Base-by-base conservation (phyloP, 2,329 filamentous ascomycete species). In the Phaeosphaeriaceae sp. region DNA sequence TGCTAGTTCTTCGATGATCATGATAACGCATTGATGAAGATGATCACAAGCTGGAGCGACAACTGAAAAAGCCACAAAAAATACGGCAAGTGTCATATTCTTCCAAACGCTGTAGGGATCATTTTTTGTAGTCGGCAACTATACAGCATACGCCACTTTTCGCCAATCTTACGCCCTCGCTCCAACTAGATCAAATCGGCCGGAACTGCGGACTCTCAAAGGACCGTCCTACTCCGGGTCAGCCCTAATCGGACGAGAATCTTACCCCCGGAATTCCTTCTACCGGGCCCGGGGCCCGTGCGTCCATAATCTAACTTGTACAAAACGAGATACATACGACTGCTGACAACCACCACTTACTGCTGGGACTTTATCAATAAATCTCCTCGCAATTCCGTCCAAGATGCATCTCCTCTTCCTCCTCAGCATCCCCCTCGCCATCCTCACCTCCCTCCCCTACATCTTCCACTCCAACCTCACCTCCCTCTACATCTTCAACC, bases 401-500 rank as follows among this genome's bases (percentile, higher is more conserved):
- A 40, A 17, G 15, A 53, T 30, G 22, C 68, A 67, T 30, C 0
- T 61, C 48, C 66, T 75, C 28, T 63, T 64, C 21, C 21, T 61
- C 30, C 48, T 74, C 47, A 70, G 66, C 56, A 54, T 63, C 15
- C 17, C 74, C 8, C 50, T 75, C n/a, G 73, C 62, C 23, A 40
- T 61, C 4, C 52, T 75, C 11, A 64, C 72, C 1, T 59, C 65
- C 6, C 52, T 71, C 5, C 70, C 71, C 66, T 73, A 72, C 64
- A 63, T 65, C n/a, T 59, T 74, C 3, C 70, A 75, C 19, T 65
- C 68, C 0, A 66, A 69, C 35, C 70, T 76, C 2, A 59, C 64
- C 6, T 63, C 64, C 1, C 83, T 94, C 82, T 95, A 93, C 84
- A 87, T 95, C 77, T 94, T 96, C 79, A 81, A 88, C 54, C 85